Base-by-base conservation (phyloP, 1,284 basidiomycete species). In the Schizophyllum commune region DNA sequence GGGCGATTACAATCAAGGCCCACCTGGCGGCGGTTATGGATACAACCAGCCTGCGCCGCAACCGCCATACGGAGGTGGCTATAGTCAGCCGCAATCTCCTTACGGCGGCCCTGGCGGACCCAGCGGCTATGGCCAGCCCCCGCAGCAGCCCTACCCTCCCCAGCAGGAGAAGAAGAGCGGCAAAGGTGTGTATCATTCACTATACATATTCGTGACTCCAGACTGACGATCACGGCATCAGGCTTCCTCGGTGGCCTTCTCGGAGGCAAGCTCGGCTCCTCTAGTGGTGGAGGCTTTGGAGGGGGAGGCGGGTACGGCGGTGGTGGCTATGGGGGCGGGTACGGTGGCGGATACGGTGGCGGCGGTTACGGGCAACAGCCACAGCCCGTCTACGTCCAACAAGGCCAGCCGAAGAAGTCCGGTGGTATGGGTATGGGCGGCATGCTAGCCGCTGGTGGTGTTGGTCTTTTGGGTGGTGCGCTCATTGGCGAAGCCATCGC, bases 401-500 rank as follows among this genome's bases (percentile, higher is more conserved):
- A 74, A 21, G 64, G 69, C 55, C 71, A 72, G 20, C 72, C 73
- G 34, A 75, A 79, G 73, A 77, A 76, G 68, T 65, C 67, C 54
- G 77, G 79, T 17, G 39, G 39, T 47, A 74, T 77, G 58, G 79
- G 80, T 1, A 72, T 79, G 71, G 79, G 80, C 19, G 72, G 71
- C 1, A 72, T 74, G 53, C 65, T 78, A 11, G 70, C 74, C 57
- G 57, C 65, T 81, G 85, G 79, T 65, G 85, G 78, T 66, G 85
- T 75, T 20, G 86, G 85, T 65, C 68, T 88, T 17, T 67, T 86
- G 21, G 86, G 81, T 55, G 86, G 87, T 64, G 74, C 75, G 2
- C 68, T 89, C 56, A 66, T 88, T 33, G 79, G 68, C 56, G 76
- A 83, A 53, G 82, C 79, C 1, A 61, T 84, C 39, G 80, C 39